Evolutionary conservation across 257 asterid species (phyloP), one percentile per base, ranked within the genome.

Genomic region (Nicotiana paniculata): DNA sequence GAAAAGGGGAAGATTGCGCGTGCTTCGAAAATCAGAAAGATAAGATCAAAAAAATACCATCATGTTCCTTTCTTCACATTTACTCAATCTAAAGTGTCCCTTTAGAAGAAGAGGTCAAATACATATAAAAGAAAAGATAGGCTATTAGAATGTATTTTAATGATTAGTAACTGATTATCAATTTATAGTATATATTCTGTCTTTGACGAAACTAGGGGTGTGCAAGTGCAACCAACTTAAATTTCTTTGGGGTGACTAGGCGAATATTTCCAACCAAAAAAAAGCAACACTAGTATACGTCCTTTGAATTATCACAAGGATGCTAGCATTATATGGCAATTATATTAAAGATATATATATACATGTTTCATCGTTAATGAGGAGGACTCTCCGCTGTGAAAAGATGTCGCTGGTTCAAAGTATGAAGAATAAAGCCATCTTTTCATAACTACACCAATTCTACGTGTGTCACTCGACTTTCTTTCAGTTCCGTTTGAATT

Each of bases 61-160:
- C n/a, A 51, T 61, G 87, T 86, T 79, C 83, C 81, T 85, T 83
- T 82, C 90, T 86, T 86, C 88, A 83, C 82, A 86, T 83, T 86
- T 69, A 89, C 90, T 85, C 91, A 75, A 83, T 33, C 85, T 58
- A 78, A 54, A 77, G 32, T 62, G 5, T 77, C 74, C 43, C 63
- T 75, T 75, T 51, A 51, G 63, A 75, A 75, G 13, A 12, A 74
- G 24, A 26, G 13, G 21, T 75, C 53, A 26, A 15, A 51, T 61
- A 75, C 28, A n/a, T 18, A 70, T 18, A 70, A 43, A 3, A 3
- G 28, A 28, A 24, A 24, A 33, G n/a, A 51, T 61, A 13, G 2
- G 61, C 79, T 15, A 28, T 28, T 28, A 75, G 3, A 7, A 51
- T 51, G 16, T 54, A 51, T 48, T 26, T 75, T 7, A 75, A 51